These are phyloP conservation scores for Silene conica DNA, from an alignment of 148 eudicot genomes.

Conservation along the genomic window DNA sequence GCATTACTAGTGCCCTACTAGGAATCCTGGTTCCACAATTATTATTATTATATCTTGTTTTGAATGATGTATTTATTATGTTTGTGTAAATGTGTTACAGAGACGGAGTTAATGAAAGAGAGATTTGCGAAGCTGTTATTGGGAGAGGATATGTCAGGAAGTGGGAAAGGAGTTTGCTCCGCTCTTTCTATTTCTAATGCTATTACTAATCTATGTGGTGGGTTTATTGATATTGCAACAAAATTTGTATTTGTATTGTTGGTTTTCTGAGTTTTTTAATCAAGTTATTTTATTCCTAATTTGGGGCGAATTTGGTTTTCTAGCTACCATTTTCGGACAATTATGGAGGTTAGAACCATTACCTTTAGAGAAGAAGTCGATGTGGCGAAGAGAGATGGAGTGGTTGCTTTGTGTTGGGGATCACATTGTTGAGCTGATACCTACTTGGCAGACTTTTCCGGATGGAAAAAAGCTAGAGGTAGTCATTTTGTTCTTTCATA, in stretches of 20 bases:
- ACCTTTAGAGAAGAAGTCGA: conserved; percentile 59
- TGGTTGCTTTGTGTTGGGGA: conserved; percentile 83
- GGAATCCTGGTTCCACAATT: no score
- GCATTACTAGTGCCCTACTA: no score
- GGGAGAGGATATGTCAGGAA: conserved; percentile 98
- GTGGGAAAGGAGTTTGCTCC: conserved; percentile 85
- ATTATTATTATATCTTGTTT: no score
- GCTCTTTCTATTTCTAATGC: conserved; percentile 91
- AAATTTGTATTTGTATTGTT: not conserved
- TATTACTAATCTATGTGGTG: conserved; percentile 89
- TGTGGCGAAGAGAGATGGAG: conserved; percentile 98
- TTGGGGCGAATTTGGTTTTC: not conserved
- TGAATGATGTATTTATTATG: not conserved
- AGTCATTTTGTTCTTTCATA: conserved; percentile 4
- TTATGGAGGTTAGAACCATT: conserved; percentile 96
- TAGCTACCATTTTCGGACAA: conserved; percentile 88
- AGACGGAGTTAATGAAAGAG: conserved; percentile 87
- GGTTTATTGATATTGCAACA: not conserved
- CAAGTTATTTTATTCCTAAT: not conserved
- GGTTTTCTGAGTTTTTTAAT: not conserved
- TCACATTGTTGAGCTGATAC: conserved; percentile 86
- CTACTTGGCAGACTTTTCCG: conserved; percentile 87
- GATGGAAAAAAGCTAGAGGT: conserved; percentile 97
- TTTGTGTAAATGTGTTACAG: conserved; percentile 31
- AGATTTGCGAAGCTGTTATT: conserved; percentile 87